These are phyloP conservation scores for Simmondsia chinensis DNA, from an alignment of 148 eudicot genomes.

Conservation along the genomic window DNA sequence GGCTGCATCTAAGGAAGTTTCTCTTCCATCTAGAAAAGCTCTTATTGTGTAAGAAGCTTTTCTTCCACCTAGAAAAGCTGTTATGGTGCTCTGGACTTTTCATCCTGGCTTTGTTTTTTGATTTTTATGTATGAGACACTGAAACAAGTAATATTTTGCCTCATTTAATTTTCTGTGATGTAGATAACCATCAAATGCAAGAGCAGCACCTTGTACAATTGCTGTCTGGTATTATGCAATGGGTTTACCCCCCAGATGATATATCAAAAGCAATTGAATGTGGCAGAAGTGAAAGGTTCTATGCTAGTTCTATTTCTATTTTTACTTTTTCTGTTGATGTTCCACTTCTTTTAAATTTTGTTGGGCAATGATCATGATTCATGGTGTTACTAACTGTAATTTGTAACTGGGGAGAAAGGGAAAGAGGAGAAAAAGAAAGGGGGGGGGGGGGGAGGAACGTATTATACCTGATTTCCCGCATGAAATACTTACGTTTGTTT, in stretches of 20 bases:
- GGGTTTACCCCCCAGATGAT: slow-evolving; percentile 84
- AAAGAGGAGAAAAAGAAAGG: no score
- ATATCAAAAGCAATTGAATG: slow-evolving; percentile 53
- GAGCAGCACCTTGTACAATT: slow-evolving; percentile 73
- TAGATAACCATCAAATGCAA: slow-evolving; percentile 62
- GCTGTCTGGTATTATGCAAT: slow-evolving; percentile 66
- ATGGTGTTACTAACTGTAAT: no score
- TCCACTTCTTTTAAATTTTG: slow-evolving; percentile 3
- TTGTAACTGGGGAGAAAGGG: no score
- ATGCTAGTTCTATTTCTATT: slow-evolving; percentile 3
- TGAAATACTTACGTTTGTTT: background rate
- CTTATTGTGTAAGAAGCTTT: no score
- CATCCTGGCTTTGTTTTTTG: background rate
- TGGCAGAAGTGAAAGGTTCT: slow-evolving; percentile 94
- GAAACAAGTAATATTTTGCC: no score
- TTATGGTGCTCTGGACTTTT: no score
- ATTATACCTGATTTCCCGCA: background rate
- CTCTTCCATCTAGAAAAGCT: no score
- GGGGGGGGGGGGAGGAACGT: background rate
- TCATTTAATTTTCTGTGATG: slow-evolving; percentile 1
- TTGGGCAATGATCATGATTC: background rate
- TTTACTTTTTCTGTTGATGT: slow-evolving; percentile 5
- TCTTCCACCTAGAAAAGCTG: no score
- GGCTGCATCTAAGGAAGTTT: no score
- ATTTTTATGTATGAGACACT: no score